phyloP scores from a whole-genome alignment of 495 filamentous ascomycete species.

The Choiromyces venosus region DNA sequence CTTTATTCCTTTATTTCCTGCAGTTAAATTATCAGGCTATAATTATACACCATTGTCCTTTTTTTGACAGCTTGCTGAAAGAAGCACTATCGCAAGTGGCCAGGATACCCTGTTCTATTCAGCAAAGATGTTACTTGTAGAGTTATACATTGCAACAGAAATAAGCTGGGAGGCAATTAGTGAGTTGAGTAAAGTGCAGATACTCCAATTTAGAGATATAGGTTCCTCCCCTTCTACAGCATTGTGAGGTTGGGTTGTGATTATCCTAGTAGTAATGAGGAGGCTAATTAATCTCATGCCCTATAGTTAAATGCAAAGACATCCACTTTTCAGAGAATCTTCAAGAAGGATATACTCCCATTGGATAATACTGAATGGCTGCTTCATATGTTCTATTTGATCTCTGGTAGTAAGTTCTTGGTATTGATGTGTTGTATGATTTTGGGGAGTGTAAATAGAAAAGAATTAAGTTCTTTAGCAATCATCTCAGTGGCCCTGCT shows the following conservation, averaged over 20 bases:
- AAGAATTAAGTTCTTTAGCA: conserved; percentile 77
- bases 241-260: not conserved
- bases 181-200: conserved; percentile 87
- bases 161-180: conserved; percentile 95
- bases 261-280: not conserved
- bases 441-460: conserved; percentile 89
- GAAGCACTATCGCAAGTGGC: conserved; percentile 48
- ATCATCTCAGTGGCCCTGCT: no score
- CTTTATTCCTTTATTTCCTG: no score
- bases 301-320: conserved; percentile 80
- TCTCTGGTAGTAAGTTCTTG: conserved; percentile 4
- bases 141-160: no score
- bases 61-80: no score
- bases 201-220: conserved; percentile 96
- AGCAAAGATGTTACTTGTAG: conserved; percentile 98
- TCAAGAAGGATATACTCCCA: conserved; percentile 92
- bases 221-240: conserved; percentile 42
- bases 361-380: conserved; percentile 97
- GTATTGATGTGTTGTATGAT: conserved; percentile 52
- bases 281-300: not conserved
- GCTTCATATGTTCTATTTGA: conserved; percentile 63
- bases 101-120: conserved; percentile 97
- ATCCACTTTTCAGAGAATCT: conserved; percentile 90
- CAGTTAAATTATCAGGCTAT: no score
- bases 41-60: no score